phyloP scores from a whole-genome alignment of 2,329 filamentous ascomycete species.

The Fusarium verticillioides region DNA sequence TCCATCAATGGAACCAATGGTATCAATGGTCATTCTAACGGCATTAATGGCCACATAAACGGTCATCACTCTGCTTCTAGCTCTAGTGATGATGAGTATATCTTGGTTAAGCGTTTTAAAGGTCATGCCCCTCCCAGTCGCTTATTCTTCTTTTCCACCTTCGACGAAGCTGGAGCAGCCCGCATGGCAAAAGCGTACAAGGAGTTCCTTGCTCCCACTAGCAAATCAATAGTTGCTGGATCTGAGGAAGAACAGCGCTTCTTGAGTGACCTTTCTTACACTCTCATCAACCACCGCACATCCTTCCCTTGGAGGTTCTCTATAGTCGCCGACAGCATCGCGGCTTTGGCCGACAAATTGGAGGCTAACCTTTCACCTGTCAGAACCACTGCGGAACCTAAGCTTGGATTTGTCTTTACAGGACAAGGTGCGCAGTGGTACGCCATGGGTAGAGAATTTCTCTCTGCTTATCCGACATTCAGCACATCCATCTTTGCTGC shows the following conservation, averaged over 20 bases:
- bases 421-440: conserved; percentile 29
- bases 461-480: background rate
- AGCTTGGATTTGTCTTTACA: conserved; percentile 23
- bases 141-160: conserved; percentile 5
- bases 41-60: background rate
- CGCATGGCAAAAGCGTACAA: background rate
- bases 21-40: background rate
- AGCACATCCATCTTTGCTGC: background rate
- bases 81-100: background rate
- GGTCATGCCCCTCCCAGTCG: background rate
- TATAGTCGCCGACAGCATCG: background rate
- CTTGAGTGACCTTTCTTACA: conserved; percentile 4
- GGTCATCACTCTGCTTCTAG: background rate
- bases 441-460: conserved; percentile 20
- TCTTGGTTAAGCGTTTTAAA: background rate
- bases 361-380: background rate
- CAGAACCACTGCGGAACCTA: background rate
- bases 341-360: background rate
- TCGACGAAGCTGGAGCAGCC: conserved; percentile 1
- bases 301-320: conserved; percentile 4
- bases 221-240: background rate
- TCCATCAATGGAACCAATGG: background rate
- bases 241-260: background rate
- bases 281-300: conserved; percentile 8
- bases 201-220: background rate